Percentiles rank a stretch among this genome's conserved stretches.
These are phyloP conservation scores for Phytomonas serpens DNA, from an alignment of 208 protist genomes.

Conservation along the genomic window DNA sequence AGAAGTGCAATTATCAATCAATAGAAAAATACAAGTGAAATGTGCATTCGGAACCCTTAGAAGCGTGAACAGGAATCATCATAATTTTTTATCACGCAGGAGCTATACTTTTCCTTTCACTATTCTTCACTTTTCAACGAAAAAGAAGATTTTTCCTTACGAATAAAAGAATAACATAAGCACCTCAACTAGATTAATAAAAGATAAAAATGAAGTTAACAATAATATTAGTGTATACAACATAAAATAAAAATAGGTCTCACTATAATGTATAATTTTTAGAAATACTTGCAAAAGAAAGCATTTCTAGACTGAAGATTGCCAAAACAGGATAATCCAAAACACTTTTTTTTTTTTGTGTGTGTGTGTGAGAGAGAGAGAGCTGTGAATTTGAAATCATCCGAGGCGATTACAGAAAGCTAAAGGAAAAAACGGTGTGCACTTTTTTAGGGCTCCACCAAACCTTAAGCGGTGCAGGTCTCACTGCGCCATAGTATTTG, in stretches of 20 bases:
- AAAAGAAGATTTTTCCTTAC: not conserved
- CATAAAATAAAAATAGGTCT: not conserved
- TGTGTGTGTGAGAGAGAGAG: too few relatives aligned
- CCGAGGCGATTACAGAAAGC: not conserved
- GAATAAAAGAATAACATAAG: constrained; percentile 11
- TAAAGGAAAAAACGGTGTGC: not conserved
- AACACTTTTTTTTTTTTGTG: too few relatives aligned
- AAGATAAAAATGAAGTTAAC: constrained; percentile 3
- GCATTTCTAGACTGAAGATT: not conserved
- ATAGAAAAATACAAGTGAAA: not conserved
- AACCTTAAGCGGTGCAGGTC: not conserved
- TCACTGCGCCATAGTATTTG: not conserved
- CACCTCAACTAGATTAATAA: constrained; percentile 8
- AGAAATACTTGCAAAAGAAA: not conserved
- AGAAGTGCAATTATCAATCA: not conserved
- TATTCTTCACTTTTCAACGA: not conserved
- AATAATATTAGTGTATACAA: constrained; percentile 2
- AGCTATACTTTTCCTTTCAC: not conserved
- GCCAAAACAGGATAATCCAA: too few relatives aligned
- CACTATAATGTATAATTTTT: not conserved
- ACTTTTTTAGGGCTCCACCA: not conserved
- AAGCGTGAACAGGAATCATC: not conserved
- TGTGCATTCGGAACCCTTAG: constrained; percentile 1
- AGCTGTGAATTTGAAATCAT: too few relatives aligned
- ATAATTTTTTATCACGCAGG: constrained; percentile 1